Conservation (phyloP, 768 basidiomycete genomes). For the Lentinula sp. region DNA sequence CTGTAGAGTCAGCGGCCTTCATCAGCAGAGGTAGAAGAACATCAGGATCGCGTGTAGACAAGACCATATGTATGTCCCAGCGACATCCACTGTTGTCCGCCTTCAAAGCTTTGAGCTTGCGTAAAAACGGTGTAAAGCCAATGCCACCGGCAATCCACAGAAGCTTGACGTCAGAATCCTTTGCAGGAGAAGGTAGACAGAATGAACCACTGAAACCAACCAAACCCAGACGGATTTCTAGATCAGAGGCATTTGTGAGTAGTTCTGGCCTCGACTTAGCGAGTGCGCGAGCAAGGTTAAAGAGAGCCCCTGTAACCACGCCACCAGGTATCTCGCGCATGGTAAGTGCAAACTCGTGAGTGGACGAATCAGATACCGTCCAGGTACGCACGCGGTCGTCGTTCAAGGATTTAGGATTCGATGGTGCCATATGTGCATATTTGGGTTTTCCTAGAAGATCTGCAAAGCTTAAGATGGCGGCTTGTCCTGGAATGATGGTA, state of each 20-base stretch:
- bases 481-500: conserved; percentile 40
- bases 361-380: conserved; percentile 43
- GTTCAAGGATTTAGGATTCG: conserved; percentile 38
- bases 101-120: conserved; percentile 32
- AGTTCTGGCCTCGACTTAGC: conserved; percentile 31
- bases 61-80: conserved; percentile 38
- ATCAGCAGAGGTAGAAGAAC: conserved; percentile 39
- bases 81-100: not conserved
- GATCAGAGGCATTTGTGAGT: conserved; percentile 29
- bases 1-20: conserved; percentile 14
- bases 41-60: conserved; percentile 51
- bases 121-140: conserved; percentile 59
- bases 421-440: conserved; percentile 48
- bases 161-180: conserved; percentile 17
- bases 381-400: conserved; percentile 63
- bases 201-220: conserved; percentile 53
- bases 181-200: conserved; percentile 19
- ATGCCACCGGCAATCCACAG: conserved; percentile 65
- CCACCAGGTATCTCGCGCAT: conserved; percentile 51
- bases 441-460: conserved; percentile 38
- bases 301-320: conserved; percentile 49
- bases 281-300: conserved; percentile 40
- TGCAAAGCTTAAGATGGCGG: conserved; percentile 48
- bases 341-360: conserved; percentile 37
- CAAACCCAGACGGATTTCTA: conserved; percentile 38